Percentiles rank a stretch among this genome's conserved stretches.
phyloP scores from a whole-genome alignment of 2,329 filamentous ascomycete species.

The Pseudogymnoascus sp. region DNA sequence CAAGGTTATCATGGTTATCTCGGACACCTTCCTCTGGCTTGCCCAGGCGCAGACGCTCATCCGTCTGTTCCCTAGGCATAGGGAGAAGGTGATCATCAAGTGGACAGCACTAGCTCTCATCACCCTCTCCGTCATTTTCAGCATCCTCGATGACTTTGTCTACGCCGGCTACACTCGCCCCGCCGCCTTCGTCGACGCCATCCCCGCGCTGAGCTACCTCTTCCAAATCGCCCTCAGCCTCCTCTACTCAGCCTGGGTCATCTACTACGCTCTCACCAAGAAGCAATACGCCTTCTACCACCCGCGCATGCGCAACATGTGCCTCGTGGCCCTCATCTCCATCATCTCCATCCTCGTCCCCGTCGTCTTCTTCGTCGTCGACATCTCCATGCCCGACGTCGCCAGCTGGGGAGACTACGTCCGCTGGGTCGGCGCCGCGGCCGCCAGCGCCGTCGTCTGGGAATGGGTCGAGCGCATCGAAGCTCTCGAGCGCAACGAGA shows the following conservation, averaged over 20 bases:
- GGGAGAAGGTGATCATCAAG: conserved; percentile 97
- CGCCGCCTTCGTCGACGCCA: conserved; percentile 74
- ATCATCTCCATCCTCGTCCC: conserved; percentile 59
- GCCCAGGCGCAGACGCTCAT: conserved; percentile 96
- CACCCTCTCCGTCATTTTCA: conserved; percentile 82
- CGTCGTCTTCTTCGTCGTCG: conserved; percentile 66
- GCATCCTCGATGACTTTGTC: conserved; percentile 79
- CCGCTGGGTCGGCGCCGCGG: conserved; percentile 65
- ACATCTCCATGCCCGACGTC: conserved; percentile 61
- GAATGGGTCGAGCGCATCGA: conserved; percentile 74
- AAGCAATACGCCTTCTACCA: conserved; percentile 65
- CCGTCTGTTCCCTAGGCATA: conserved; percentile 87
- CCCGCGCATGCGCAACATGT: conserved; percentile 62
- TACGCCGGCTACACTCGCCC: conserved; percentile 53
- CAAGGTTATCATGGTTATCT: conserved; percentile 84
- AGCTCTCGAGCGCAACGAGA: conserved; percentile 62
- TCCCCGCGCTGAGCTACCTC: conserved; percentile 70
- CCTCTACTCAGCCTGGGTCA: conserved; percentile 65
- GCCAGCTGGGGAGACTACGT: conserved; percentile 72
- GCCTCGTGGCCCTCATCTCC: conserved; percentile 56
- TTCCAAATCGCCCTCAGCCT: conserved; percentile 63
- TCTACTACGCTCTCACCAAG: conserved; percentile 66
- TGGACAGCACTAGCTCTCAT: conserved; percentile 96
- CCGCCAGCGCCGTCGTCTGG: conserved; percentile 72
- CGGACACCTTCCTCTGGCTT: conserved; percentile 93